These are phyloP conservation scores for sunflower (Helianthus annuus) DNA, from an alignment of 129 eudicot genomes.

Conservation along the genomic window DNA sequence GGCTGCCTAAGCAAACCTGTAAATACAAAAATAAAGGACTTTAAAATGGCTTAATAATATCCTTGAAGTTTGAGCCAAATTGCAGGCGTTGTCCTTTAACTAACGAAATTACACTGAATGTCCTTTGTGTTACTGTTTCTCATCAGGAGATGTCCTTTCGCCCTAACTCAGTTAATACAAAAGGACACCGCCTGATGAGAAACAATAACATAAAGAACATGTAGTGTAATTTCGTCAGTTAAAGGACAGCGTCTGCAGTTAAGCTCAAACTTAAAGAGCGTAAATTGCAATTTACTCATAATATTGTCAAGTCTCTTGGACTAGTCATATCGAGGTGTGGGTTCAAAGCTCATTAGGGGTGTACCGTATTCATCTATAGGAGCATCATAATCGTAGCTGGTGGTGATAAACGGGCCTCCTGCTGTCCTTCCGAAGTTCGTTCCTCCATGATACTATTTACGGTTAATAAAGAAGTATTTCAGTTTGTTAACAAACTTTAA, in stretches of 20 bases:
- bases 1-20: conserved; percentile 82
- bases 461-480: background rate
- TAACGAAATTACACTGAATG: too few relatives aligned
- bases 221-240: too few relatives aligned
- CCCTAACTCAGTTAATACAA: background rate
- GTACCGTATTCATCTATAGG: conserved; percentile 97
- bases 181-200: too few relatives aligned
- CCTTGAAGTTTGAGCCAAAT: too few relatives aligned
- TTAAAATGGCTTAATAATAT: background rate
- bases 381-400: conserved; percentile 98
- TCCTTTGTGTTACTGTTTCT: too few relatives aligned
- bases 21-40: conserved; percentile 1
- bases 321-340: background rate
- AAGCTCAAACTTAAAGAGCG: background rate
- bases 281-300: too few relatives aligned
- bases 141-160: too few relatives aligned
- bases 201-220: too few relatives aligned
- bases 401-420: conserved; percentile 98
- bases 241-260: background rate
- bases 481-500: background rate
- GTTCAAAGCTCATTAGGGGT: background rate
- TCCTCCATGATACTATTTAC: conserved; percentile 87
- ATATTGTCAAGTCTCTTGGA: background rate
- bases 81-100: too few relatives aligned
- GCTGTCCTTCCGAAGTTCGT: conserved; percentile 98